Evolutionary conservation across 2,329 filamentous ascomycete genomes (phyloP).

Genomic region (Fusarium humuli): DNA sequence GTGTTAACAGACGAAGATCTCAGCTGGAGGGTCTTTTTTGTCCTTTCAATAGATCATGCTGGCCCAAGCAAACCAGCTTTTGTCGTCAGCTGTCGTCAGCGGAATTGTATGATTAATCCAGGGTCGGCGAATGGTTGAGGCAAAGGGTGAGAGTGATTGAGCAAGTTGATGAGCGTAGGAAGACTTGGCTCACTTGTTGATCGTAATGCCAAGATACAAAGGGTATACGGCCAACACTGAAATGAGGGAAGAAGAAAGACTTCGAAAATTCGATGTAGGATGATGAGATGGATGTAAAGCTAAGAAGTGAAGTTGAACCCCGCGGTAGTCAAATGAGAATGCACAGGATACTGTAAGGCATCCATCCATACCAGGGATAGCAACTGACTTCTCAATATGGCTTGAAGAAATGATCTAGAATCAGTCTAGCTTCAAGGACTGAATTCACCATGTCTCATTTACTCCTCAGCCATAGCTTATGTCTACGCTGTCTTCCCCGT

Average conservation of each 20-base stretch:
- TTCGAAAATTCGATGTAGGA: conserved; percentile 17
- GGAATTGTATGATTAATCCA: neutral
- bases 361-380: neutral
- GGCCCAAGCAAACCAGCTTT: neutral
- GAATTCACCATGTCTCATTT: neutral
- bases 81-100: neutral
- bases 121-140: neutral
- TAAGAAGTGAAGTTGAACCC: conserved; percentile 3
- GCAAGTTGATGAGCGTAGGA: conserved; percentile 23
- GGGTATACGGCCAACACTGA: neutral
- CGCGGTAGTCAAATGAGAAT: neutral
- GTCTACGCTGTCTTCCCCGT: neutral
- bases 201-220: neutral
- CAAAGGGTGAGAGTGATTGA: conserved; percentile 31
- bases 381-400: neutral
- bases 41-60: conserved; percentile 9
- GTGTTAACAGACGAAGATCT: neutral
- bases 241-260: neutral
- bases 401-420: neutral
- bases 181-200: neutral
- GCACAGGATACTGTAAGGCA: conserved; percentile 9
- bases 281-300: neutral
- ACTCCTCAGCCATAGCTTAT: neutral
- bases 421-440: neutral
- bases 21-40: neutral